phyloP scores from a whole-genome alignment of 176 grass and related monocot genomes.

The Eleusine indica region DNA sequence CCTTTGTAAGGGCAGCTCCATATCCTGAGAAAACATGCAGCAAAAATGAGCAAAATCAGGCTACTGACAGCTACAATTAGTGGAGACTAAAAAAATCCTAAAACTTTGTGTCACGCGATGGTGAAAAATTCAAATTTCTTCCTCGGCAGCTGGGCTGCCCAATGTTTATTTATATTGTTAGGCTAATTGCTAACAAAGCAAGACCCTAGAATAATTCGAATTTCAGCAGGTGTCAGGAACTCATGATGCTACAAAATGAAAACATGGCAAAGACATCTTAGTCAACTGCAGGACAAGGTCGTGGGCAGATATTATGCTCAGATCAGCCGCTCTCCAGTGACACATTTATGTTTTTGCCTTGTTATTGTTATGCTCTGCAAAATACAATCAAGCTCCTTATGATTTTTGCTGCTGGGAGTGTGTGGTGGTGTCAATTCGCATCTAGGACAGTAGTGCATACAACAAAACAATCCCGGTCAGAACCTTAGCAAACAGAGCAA shows the following conservation, averaged over 20 bases:
- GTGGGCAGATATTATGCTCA: background rate
- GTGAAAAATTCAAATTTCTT: conserved; percentile 21
- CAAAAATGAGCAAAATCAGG: conserved; percentile 18
- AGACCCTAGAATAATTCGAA: background rate
- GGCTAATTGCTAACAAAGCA: conserved; percentile 1
- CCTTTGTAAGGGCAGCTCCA: conserved; percentile 86
- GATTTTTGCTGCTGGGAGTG: background rate
- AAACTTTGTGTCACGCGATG: background rate
- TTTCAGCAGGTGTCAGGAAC: background rate
- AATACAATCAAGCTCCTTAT: background rate
- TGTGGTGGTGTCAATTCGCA: background rate
- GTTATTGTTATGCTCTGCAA: background rate
- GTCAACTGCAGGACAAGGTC: background rate
- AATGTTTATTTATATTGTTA: background rate
- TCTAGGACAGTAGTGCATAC: background rate
- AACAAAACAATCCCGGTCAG: background rate
- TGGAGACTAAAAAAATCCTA: background rate
- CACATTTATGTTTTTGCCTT: background rate
- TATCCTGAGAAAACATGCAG: conserved; percentile 59
- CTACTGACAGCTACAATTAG: conserved; percentile 12
- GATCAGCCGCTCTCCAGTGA: conserved; percentile 1
- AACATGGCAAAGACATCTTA: background rate
- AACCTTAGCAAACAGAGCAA: background rate
- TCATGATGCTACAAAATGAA: background rate
- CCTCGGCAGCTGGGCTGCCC: background rate